Base-by-base conservation (phyloP, 208 protist species). In the Crithidia bombi region DNA sequence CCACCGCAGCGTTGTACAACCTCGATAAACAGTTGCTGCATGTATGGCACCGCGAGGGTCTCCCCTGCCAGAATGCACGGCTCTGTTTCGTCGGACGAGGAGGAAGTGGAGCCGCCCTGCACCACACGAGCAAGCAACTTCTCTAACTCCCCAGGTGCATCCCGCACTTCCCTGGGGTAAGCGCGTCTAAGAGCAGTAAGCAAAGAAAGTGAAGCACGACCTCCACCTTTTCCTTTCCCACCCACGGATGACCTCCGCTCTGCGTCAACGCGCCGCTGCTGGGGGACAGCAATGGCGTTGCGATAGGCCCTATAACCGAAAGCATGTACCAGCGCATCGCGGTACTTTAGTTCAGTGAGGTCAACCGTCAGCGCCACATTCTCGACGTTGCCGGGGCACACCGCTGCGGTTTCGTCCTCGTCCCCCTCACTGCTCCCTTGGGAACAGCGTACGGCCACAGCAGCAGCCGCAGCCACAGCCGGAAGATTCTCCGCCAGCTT, bases 61-160 rank as follows among this genome's bases (percentile, higher is more conserved):
- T 92, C 87, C 0, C 87, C 87, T 5, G 73, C 63, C 3, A 92
- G 39, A 39, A 92, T 72, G 51, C 61, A 74, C 30, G 52, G 73
- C 73, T 35, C 49, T 0, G 51, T 57, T 43, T 52, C 58, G 11
- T 30, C 36, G 9, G 55, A 32, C 12, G 56, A 56, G n/a, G 35
- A 1, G 21, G 66, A 25, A 6, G 38, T 25, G 10, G 72, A n/a
- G 25, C 35, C 61, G 12, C 68, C 69, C 35, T 73, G 73, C 26
- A 73, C 56, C 32, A 92, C 71, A 21, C 78, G 70, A 11, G 67
- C 58, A 12, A 89, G 73, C 26, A 86, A 75, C 30, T 74, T 77
- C 47, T 69, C 61, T 26, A 91, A 32, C 17, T 57, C 56, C 0
- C 82, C 79, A 17, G 68, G 63, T 14, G 61, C 41, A 21, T 41